Evolutionary conservation across 2,329 filamentous ascomycete genomes (phyloP), one percentile per base, ranked within the genome.

Genomic region (Daldinia sp.): DNA sequence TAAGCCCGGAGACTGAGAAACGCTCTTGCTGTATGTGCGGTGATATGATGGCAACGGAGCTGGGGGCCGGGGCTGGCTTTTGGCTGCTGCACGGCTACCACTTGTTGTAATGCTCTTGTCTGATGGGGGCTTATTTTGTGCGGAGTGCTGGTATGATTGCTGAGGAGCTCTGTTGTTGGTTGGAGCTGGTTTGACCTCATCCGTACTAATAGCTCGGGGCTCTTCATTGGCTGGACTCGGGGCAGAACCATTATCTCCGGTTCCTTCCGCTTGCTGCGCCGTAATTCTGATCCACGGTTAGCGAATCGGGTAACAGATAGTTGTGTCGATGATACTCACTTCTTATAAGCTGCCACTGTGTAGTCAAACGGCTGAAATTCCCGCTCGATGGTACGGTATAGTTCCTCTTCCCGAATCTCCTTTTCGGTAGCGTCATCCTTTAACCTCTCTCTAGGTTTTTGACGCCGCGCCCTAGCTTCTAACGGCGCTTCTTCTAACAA

Each of bases 361-460:
- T 99, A 99, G 77, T 99, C 95, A 76, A 98, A 99, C 0, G 94
- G 92, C 75, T 91, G 89, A 74, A 98, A 99, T 72, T 97, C 90
- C 3, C 87, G 91, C 77, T 99, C 95, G 64, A 99, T 97, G 85
- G 96, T 91, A 67, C 89, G 89, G 76, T 98, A 95, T 19, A 98
- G 84, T 77, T 97, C 94, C 66, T 99, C 94, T 70, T 96, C 93
- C 19, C 94, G 86, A 58, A 97, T 96, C 76, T 99, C 94, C 76
- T 96, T 94, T 39, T 93, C 92, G 0, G 94, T 96, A 1, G 95
- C 95, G 79, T 98, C 94, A 2, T 96, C 93, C 77, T 95, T 94
- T 74, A 99, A 81, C 68, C 92, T 90, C 68, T 96, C 94, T 66
- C 95, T 86, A 1, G 95, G 95, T 77, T 98, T 97, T 77, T 98